Percentiles rank a stretch among this genome's conserved stretches.
These are phyloP conservation scores for Colletotrichum sp. DNA, from an alignment of 2,329 filamentous ascomycete species.

Conservation along the genomic window DNA sequence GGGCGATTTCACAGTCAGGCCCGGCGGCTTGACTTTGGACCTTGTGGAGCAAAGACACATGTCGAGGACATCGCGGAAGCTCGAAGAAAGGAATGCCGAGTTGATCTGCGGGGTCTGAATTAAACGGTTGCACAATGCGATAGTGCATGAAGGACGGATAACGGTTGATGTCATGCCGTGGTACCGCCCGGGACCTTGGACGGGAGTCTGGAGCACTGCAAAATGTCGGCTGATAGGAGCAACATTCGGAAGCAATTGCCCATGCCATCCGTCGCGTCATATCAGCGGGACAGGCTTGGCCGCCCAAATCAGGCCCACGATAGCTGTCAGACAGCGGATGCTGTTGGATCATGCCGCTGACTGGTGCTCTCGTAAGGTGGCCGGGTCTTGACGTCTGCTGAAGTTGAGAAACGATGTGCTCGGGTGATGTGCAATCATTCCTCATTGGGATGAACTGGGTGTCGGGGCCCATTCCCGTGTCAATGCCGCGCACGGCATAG, in stretches of 20 bases:
- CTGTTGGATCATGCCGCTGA: not conserved
- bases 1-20: not conserved
- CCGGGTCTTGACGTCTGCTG: not conserved
- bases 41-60: not conserved
- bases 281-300: not conserved
- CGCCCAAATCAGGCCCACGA: not conserved
- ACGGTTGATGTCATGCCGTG: not conserved
- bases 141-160: not conserved
- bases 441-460: not conserved
- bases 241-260: not conserved
- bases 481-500: not conserved
- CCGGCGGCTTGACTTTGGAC: not conserved
- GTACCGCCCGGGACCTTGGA: not conserved
- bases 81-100: not conserved
- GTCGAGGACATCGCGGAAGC: not conserved
- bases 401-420: not conserved
- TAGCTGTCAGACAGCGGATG: not conserved
- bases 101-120: not conserved
- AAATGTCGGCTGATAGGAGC: not conserved
- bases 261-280: not conserved
- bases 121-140: not conserved
- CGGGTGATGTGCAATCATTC: not conserved
- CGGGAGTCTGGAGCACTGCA: not conserved
- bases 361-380: not conserved
- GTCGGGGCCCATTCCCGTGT: not conserved